Percentiles rank a stretch among this genome's conserved stretches.
These are phyloP conservation scores for Moricandia moricandioides DNA, from an alignment of 345 rosid genomes.

Conservation along the genomic window DNA sequence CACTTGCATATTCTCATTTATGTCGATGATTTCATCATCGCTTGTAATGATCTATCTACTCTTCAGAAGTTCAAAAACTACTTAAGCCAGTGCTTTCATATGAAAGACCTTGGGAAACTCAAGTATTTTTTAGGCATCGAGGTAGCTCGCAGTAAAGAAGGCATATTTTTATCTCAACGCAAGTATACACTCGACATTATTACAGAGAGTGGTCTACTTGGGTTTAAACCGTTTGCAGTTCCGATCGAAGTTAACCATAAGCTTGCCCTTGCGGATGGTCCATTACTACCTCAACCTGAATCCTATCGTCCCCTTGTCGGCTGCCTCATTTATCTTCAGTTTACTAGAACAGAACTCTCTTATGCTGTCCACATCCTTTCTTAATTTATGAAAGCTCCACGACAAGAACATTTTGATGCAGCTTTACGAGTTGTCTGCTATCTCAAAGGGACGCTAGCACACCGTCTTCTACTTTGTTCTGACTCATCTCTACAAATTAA, in stretches of 20 bases:
- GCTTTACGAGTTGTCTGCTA: not conserved
- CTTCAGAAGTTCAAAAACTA: not conserved
- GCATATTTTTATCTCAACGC: not conserved
- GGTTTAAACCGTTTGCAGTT: not conserved
- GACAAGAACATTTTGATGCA: not conserved
- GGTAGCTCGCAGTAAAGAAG: not conserved
- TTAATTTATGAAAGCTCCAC: not conserved
- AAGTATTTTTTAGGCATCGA: not conserved
- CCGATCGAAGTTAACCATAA: not conserved
- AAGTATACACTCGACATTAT: not conserved
- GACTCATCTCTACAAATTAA: not conserved
- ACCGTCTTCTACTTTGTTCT: not conserved
- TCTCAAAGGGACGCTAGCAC: not conserved
- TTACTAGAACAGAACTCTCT: not conserved
- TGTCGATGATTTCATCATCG: not conserved
- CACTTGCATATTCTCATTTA: not conserved
- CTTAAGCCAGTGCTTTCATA: not conserved
- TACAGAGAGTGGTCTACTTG: not conserved
- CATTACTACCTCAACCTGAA: accelerated
- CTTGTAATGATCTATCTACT: not conserved
- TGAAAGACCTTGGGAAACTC: not conserved
- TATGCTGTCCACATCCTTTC: not conserved
- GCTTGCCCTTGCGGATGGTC: not conserved
- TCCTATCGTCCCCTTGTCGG: not conserved
- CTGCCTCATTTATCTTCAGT: not conserved